These are phyloP conservation scores for Aspergillus vadensis DNA, from an alignment of 2,329 filamentous ascomycete species.

Conservation along the genomic window DNA sequence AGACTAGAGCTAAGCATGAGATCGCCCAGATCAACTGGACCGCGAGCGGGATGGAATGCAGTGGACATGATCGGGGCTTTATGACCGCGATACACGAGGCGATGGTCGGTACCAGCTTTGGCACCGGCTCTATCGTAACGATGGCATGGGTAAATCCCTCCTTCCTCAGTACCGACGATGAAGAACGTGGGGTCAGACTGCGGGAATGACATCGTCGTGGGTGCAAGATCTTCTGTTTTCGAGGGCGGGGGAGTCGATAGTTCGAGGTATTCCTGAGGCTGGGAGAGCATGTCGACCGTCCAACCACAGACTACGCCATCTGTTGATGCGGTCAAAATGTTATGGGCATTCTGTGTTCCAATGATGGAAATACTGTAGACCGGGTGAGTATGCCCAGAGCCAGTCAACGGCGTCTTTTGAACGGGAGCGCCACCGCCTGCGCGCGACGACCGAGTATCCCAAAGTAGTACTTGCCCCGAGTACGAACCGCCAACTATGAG, in stretches of 20 bases:
- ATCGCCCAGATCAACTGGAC: constrained; percentile 91
- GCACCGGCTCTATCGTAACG: constrained; percentile 95
- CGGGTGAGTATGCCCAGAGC: constrained; percentile 92
- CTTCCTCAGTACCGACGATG: constrained; percentile 94
- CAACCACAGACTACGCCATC: constrained; percentile 96
- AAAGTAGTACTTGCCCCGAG: constrained; percentile 91
- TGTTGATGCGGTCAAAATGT: constrained; percentile 95
- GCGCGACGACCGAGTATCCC: constrained; percentile 90
- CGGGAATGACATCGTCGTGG: constrained; percentile 92
- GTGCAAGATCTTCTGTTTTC: constrained; percentile 91
- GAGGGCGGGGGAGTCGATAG: constrained; percentile 81
- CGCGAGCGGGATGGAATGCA: constrained; percentile 89
- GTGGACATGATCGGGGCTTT: constrained; percentile 94
- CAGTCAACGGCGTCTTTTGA: constrained; percentile 93
- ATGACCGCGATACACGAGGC: constrained; percentile 86
- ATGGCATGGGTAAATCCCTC: constrained; percentile 93
- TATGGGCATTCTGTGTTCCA: constrained; percentile 97
- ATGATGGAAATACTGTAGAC: constrained; percentile 95
- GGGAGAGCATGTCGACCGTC: constrained; percentile 96
- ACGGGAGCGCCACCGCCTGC: constrained; percentile 69
- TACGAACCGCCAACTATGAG: constrained; percentile 95
- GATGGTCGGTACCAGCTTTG: constrained; percentile 89
- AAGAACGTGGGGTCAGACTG: constrained; percentile 96
- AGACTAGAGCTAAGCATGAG: constrained; percentile 88
- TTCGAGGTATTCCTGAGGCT: constrained; percentile 92